Conservation (phyloP, 2,329 filamentous ascomycete genomes). For the Hymenoscyphus fructigenus region DNA sequence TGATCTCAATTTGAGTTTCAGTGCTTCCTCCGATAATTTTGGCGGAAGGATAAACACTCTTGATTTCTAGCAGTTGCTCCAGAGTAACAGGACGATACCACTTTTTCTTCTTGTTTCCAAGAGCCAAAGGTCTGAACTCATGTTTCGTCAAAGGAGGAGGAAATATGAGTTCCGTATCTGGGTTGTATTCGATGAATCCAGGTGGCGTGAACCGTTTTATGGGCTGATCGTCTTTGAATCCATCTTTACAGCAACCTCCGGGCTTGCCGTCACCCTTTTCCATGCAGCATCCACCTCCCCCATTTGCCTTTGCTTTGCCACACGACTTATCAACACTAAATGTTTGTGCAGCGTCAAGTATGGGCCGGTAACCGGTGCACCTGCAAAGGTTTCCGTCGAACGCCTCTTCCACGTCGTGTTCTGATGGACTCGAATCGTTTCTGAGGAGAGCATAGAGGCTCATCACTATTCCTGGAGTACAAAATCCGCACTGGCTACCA, state of each 20-base stretch:
- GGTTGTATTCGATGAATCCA: constrained; percentile 90
- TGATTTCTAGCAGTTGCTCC: constrained; percentile 87
- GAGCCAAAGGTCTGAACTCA: constrained; percentile 75
- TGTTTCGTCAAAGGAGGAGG: constrained; percentile 82
- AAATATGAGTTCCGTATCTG: constrained; percentile 93
- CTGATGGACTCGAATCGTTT: constrained; percentile 74
- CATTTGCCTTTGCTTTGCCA: constrained; percentile 50
- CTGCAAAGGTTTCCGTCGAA: constrained; percentile 95
- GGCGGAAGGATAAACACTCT: constrained; percentile 76
- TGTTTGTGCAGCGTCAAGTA: constrained; percentile 89
- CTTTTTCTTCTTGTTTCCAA: constrained; percentile 91
- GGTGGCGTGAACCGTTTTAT: constrained; percentile 77
- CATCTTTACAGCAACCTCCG: constrained; percentile 69
- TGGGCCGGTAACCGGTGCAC: constrained; percentile 93
- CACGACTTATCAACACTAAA: constrained; percentile 60
- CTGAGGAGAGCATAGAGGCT: constrained; percentile 90
- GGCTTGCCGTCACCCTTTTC: constrained; percentile 48
- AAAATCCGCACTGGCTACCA: constrained; percentile 91
- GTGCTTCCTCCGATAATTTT: constrained; percentile 96
- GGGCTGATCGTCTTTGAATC: constrained; percentile 48
- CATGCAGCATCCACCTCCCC: constrained; percentile 69
- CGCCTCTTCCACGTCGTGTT: constrained; percentile 88
- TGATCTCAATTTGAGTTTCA: constrained; percentile 97
- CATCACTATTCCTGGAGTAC: constrained; percentile 97
- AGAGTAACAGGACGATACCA: constrained; percentile 91